These are phyloP conservation scores for Rubroboletus pulcherrimus DNA, from an alignment of 768 basidiomycete genomes.

Conservation along the genomic window DNA sequence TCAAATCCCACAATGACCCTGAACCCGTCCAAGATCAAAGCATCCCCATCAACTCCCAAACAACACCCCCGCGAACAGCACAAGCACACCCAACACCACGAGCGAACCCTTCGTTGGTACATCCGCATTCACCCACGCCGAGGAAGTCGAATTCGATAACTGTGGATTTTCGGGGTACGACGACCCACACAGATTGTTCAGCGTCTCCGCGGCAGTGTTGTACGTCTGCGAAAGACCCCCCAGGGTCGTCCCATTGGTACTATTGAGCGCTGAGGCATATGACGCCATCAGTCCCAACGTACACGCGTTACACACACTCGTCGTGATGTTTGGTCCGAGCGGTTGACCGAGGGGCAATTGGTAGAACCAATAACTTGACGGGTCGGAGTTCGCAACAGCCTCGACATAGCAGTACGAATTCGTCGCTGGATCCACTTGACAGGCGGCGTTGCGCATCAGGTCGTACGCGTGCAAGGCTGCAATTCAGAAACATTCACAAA, in stretches of 20 bases:
- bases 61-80: slow-evolving; percentile 10
- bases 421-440: slow-evolving; percentile 52
- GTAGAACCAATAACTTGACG: slow-evolving; percentile 73
- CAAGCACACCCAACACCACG: slow-evolving; percentile 7
- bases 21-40: background rate
- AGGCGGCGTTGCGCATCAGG: slow-evolving; percentile 59
- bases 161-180: slow-evolving; percentile 36
- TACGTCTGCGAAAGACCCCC: slow-evolving; percentile 48
- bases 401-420: slow-evolving; percentile 73
- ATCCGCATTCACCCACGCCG: slow-evolving; percentile 6
- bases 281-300: slow-evolving; percentile 53
- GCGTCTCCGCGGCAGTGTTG: slow-evolving; percentile 40
- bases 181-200: slow-evolving; percentile 49
- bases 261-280: slow-evolving; percentile 45
- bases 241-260: slow-evolving; percentile 31
- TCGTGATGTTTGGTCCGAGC: slow-evolving; percentile 45
- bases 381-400: slow-evolving; percentile 52
- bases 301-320: slow-evolving; percentile 61
- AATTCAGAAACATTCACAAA: background rate
- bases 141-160: slow-evolving; percentile 8
- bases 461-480: slow-evolving; percentile 60
- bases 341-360: slow-evolving; percentile 55
- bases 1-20: background rate
- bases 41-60: slow-evolving; percentile 10
- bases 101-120: slow-evolving; percentile 7